These are phyloP conservation scores for Plectosphaerella cucumerina DNA, from an alignment of 2,329 filamentous ascomycete genomes.

Conservation along the genomic window DNA sequence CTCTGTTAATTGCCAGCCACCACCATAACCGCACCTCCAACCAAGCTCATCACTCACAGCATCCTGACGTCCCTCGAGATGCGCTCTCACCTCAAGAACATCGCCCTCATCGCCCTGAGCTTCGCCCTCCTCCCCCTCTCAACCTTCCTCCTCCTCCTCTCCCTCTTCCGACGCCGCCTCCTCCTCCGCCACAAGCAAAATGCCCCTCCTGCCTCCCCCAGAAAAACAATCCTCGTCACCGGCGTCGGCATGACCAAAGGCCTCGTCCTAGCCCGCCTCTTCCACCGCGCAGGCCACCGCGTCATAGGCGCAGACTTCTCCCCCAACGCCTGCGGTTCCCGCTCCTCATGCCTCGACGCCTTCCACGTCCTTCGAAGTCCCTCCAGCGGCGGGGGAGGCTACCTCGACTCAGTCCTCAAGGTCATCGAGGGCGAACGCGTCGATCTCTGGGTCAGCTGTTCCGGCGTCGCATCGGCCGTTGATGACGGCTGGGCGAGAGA, in stretches of 20 bases:
- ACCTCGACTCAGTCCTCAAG: constrained; percentile 52
- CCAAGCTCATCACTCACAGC: neutral
- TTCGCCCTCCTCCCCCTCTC: constrained; percentile 7
- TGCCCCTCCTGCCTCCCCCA: neutral
- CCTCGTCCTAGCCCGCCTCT: constrained; percentile 59
- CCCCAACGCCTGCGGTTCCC: constrained; percentile 46
- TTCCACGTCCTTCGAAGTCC: constrained; percentile 46
- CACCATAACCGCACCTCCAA: too few relatives aligned
- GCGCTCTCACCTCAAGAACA: neutral
- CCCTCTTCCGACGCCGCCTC: constrained; percentile 4
- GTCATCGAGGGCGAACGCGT: constrained; percentile 58
- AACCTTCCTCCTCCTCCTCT: constrained; percentile 1
- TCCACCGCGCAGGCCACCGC: constrained; percentile 60
- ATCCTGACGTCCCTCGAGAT: neutral
- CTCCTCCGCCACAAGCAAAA: neutral
- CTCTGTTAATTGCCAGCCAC: too few relatives aligned
- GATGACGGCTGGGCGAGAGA: constrained; percentile 65
- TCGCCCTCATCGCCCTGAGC: neutral
- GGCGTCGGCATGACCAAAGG: constrained; percentile 72
- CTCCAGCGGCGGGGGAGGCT: constrained; percentile 30
- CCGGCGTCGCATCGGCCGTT: constrained; percentile 60
- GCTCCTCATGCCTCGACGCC: constrained; percentile 49
- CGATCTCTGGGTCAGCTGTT: constrained; percentile 71
- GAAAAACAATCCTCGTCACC: constrained; percentile 60
- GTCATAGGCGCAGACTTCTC: constrained; percentile 69